Evolutionary conservation across 2,329 filamentous ascomycete genomes (phyloP).

Genomic region (Fusarium paranaense): DNA sequence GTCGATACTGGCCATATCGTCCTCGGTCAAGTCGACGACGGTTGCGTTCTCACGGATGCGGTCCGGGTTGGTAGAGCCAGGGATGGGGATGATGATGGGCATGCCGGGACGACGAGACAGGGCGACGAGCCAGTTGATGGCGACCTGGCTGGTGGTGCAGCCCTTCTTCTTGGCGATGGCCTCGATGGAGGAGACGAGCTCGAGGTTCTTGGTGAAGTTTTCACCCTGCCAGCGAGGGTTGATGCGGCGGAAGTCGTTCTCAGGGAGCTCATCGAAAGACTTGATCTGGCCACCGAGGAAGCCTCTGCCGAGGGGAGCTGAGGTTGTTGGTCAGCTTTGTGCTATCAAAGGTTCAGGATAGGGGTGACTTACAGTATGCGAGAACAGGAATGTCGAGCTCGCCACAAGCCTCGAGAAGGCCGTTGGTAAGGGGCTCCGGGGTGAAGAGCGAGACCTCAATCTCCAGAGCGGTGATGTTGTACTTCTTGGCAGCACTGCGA

Average conservation of each 20-base stretch:
- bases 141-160: conserved; percentile 72
- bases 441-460: conserved; percentile 61
- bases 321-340: conserved; percentile 16
- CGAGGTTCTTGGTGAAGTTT: conserved; percentile 72
- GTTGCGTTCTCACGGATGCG: conserved; percentile 72
- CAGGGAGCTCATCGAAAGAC: conserved; percentile 64
- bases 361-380: conserved; percentile 64
- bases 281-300: conserved; percentile 67
- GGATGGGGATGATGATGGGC: conserved; percentile 73
- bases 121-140: conserved; percentile 71
- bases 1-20: conserved; percentile 65
- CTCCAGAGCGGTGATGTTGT: conserved; percentile 59
- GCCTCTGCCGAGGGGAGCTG: conserved; percentile 59
- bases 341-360: conserved; percentile 3
- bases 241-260: conserved; percentile 58
- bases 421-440: conserved; percentile 58
- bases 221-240: conserved; percentile 71
- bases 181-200: conserved; percentile 68
- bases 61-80: conserved; percentile 68
- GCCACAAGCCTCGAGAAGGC: conserved; percentile 62
- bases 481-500: conserved; percentile 54
- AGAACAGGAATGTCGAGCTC: conserved; percentile 75
- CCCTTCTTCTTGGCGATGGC: conserved; percentile 69
- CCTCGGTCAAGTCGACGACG: conserved; percentile 59
- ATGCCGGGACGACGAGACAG: conserved; percentile 63